Percentiles rank a stretch among this genome's conserved stretches.
Evolutionary conservation across 768 basidiomycete genomes (phyloP).

Genomic region (Pleurotus djamor): DNA sequence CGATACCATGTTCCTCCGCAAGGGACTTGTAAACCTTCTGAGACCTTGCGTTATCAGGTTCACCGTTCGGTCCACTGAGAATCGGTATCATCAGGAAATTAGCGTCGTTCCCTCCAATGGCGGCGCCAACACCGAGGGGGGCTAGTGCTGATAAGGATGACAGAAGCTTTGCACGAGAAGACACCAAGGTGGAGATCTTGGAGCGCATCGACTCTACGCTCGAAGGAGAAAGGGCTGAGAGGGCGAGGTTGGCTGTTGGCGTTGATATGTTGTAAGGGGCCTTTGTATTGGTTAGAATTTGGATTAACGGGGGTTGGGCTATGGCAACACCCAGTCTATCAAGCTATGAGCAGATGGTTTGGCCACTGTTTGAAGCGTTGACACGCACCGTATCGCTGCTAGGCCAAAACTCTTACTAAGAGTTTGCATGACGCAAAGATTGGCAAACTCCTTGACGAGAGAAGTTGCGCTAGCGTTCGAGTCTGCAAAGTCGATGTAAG

Average conservation of each 20-base stretch:
- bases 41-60: slow-evolving; percentile 62
- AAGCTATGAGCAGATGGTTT: background rate
- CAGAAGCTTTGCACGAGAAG: slow-evolving; percentile 57
- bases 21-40: slow-evolving; percentile 71
- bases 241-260: slow-evolving; percentile 82
- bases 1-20: slow-evolving; percentile 84
- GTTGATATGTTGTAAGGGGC: slow-evolving; percentile 97
- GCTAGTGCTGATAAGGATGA: slow-evolving; percentile 42
- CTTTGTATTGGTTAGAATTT: slow-evolving; percentile 91
- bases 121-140: slow-evolving; percentile 55
- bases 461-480: slow-evolving; percentile 59
- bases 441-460: slow-evolving; percentile 78
- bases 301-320: slow-evolving; percentile 87
- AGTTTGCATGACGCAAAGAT: slow-evolving; percentile 95
- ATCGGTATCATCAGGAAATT: slow-evolving; percentile 90
- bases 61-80: slow-evolving; percentile 39
- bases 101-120: slow-evolving; percentile 82
- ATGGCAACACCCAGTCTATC: slow-evolving; percentile 84
- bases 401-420: slow-evolving; percentile 95
- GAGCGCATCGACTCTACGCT: slow-evolving; percentile 63
- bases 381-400: slow-evolving; percentile 84
- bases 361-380: background rate
- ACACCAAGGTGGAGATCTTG: slow-evolving; percentile 58
- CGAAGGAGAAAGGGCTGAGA: slow-evolving; percentile 68
- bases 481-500: slow-evolving; percentile 92